Conservation (phyloP, 1,284 basidiomycete genomes). For the Prillingera fragicola region DNA sequence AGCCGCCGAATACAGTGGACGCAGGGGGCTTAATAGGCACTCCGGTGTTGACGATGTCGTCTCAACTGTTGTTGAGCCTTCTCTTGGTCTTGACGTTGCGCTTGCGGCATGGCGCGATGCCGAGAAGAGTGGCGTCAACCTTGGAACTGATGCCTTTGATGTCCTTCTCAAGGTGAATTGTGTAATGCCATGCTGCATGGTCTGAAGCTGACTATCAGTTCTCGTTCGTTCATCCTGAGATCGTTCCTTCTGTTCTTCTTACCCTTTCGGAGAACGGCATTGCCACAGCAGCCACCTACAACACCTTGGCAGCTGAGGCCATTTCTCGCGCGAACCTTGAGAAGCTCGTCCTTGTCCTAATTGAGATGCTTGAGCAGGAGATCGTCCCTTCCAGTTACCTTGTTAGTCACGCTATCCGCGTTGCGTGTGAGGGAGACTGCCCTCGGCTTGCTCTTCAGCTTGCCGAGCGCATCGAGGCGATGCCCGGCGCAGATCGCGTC, state of each 20-base stretch:
- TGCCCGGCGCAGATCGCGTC: slow-evolving; percentile 10
- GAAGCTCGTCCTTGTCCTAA: slow-evolving; percentile 24
- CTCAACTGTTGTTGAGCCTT: not conserved
- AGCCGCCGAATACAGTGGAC: too few relatives aligned
- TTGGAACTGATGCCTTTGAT: slow-evolving; percentile 29
- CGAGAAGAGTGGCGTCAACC: slow-evolving; percentile 27
- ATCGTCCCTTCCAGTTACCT: slow-evolving; percentile 12
- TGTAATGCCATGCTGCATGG: not conserved
- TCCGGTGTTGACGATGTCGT: too few relatives aligned
- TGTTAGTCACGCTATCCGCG: slow-evolving; percentile 19
- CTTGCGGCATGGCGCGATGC: slow-evolving; percentile 35
- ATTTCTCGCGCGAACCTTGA: slow-evolving; percentile 21
- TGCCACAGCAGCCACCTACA: slow-evolving; percentile 16
- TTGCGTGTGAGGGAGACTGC: slow-evolving; percentile 31
- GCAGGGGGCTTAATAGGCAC: too few relatives aligned
- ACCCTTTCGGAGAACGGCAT: slow-evolving; percentile 4
- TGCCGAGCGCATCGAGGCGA: slow-evolving; percentile 18
- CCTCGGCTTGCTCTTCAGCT: slow-evolving; percentile 36
- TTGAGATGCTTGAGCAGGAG: slow-evolving; percentile 30
- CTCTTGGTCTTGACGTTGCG: slow-evolving; percentile 34
- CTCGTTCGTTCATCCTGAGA: slow-evolving; percentile 22
- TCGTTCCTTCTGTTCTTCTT: slow-evolving; percentile 31
- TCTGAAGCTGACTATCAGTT: slow-evolving; percentile 12
- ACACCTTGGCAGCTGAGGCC: slow-evolving; percentile 19
- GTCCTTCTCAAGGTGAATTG: slow-evolving; percentile 30